Percentiles rank a stretch among this genome's conserved stretches.
Conservation (phyloP, 768 basidiomycete species). For the Pisolithus sp. region DNA sequence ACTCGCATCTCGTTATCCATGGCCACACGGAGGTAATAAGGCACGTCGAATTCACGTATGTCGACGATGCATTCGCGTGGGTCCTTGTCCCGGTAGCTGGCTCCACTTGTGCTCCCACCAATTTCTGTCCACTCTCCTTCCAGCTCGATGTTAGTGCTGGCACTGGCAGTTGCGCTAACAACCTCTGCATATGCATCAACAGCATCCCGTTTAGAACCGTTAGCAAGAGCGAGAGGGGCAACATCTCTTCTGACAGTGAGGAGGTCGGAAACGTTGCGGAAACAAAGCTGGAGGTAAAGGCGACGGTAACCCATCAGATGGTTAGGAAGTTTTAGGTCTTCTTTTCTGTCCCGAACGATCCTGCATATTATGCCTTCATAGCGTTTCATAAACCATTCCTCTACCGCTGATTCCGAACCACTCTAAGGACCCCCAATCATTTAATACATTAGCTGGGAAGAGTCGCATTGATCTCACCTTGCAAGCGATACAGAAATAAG, state of each 20-base stretch:
- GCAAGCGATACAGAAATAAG: conserved; percentile 91
- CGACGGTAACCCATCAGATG: conserved; percentile 94
- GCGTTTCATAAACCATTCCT: conserved; percentile 92
- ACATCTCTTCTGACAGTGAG: conserved; percentile 83
- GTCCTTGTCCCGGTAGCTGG: conserved; percentile 55
- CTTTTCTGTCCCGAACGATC: conserved; percentile 77
- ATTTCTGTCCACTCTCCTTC: conserved; percentile 59
- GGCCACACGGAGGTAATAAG: conserved; percentile 96
- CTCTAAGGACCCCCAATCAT: conserved; percentile 35
- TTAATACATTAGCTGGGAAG: neutral
- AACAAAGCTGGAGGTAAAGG: conserved; percentile 81
- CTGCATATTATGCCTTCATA: conserved; percentile 84
- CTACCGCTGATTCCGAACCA: conserved; percentile 83
- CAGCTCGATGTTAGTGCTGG: conserved; percentile 60
- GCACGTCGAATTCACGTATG: conserved; percentile 92
- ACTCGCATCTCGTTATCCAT: conserved; percentile 98
- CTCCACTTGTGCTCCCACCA: conserved; percentile 32
- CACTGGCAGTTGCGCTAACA: conserved; percentile 67
- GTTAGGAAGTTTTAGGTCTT: conserved; percentile 92
- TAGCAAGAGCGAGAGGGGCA: conserved; percentile 82
- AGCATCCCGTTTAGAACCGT: conserved; percentile 87
- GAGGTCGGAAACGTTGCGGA: conserved; percentile 91
- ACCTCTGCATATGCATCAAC: conserved; percentile 98
- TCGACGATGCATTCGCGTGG: conserved; percentile 93
- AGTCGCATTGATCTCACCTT: conserved; percentile 50